Evolutionary conservation across 2,329 filamentous ascomycete genomes (phyloP), one percentile per base, ranked within the genome.

Genomic region (Sporothrix curviconia): DNA sequence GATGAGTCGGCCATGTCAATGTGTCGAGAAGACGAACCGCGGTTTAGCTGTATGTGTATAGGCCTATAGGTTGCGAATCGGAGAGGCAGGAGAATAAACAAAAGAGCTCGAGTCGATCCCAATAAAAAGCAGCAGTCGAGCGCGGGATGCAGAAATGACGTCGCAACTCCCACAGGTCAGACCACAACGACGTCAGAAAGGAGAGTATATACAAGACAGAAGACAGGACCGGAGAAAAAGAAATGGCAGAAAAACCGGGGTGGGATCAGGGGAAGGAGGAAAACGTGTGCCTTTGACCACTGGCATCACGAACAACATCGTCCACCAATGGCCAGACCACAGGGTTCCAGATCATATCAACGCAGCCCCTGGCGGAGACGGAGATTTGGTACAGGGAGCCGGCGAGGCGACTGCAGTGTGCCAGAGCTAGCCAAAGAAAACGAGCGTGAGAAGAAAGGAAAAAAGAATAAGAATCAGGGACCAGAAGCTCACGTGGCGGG

Each of bases 311-410:
- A 50, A 24, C 17, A 6, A 17, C 30, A 22, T 30, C 11, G 30
- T 24, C 30, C 46, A 50, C 15, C 19, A 9, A 3, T 25, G 12
- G 30, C 8, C 19, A 30, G 46, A 19, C 47, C 47, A 51, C 22
- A 32, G 39, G 47, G 47, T 37, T 51, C 47, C 47, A 51, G 34
- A 51, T 51, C 47, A 39, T 39, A n/a, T n/a, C 47, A 11, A 25
- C 17, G 32, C 34, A 7, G 6, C 19, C 28, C 34, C 36, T 30
- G 34, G 19, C 32, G 34, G 34, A 50, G 32, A 50, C 17, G 4
- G 24, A n/a, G 14, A 7, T 22, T 7, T 15, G 22, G 47, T 37
- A 19, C 32, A 14, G 47, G 22, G 19, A 6, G 28, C 28, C 28
- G 11, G 5, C 5, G 5, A 5, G 28, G 6, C 28, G 28, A 11